phyloP scores from a whole-genome alignment of 495 filamentous ascomycete genomes.

The Symbiotaphrina buchneri region DNA sequence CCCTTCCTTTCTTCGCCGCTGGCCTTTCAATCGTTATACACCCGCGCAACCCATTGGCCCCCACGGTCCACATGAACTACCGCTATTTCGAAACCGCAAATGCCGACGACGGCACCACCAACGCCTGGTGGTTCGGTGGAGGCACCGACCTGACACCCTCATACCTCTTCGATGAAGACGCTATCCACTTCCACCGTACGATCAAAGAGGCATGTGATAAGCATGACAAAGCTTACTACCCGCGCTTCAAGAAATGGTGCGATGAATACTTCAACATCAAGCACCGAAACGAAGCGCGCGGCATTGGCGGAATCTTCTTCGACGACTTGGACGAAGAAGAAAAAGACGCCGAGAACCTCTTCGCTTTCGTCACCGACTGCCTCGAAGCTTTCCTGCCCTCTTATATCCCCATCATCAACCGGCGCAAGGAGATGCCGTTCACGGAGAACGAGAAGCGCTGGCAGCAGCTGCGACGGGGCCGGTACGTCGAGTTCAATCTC shows the following conservation, averaged over 20 bases:
- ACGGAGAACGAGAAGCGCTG: slow-evolving; percentile 72
- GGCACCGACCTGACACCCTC: slow-evolving; percentile 83
- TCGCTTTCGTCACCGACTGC: slow-evolving; percentile 74
- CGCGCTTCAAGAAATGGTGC: slow-evolving; percentile 94
- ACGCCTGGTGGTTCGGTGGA: slow-evolving; percentile 95
- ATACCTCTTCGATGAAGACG: slow-evolving; percentile 94
- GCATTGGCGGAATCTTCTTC: slow-evolving; percentile 95
- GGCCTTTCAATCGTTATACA: slow-evolving; percentile 85
- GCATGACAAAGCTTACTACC: slow-evolving; percentile 83
- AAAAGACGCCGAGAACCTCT: slow-evolving; percentile 75
- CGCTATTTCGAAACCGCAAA: slow-evolving; percentile 93
- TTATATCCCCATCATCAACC: slow-evolving; percentile 74
- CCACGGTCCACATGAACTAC: slow-evolving; percentile 96
- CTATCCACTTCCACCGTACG: slow-evolving; percentile 82
- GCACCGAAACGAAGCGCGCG: slow-evolving; percentile 74
- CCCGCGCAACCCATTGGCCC: slow-evolving; percentile 86
- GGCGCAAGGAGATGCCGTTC: slow-evolving; percentile 77
- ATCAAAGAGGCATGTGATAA: slow-evolving; percentile 87
- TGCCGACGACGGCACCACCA: slow-evolving; percentile 41
- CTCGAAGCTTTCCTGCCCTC: slow-evolving; percentile 73
- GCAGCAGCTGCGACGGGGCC: slow-evolving; percentile 83
- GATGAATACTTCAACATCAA: slow-evolving; percentile 92
- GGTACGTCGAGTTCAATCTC: slow-evolving; percentile 97
- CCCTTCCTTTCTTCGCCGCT: slow-evolving; percentile 81
- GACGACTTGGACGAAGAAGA: slow-evolving; percentile 80